These are phyloP conservation scores for Carex parvula DNA, from an alignment of 176 grass and related monocot genomes.

Conservation along the genomic window DNA sequence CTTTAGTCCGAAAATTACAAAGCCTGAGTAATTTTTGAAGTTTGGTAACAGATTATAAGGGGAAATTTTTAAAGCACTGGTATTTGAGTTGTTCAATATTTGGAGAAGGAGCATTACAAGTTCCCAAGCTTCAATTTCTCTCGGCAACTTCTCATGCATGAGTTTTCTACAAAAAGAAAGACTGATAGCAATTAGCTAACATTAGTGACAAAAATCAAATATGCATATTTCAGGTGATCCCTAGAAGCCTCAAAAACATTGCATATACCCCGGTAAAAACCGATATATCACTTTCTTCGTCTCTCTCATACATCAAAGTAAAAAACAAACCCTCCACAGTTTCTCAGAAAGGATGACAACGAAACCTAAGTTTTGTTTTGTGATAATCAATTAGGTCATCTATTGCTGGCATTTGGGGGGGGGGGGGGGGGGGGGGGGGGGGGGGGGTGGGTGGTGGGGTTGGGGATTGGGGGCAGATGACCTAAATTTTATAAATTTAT, in stretches of 20 bases:
- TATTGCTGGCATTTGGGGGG: too few species aligned
- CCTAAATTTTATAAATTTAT: background rate
- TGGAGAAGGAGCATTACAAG: slow-evolving; percentile 47
- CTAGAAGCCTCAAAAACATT: background rate
- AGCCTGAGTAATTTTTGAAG: background rate
- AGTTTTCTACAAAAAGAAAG: slow-evolving; percentile 55
- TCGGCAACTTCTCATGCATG: slow-evolving; percentile 34
- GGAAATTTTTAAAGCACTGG: background rate
- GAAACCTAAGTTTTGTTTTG: too few species aligned
- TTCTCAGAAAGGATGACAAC: too few species aligned
- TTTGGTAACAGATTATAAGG: background rate
- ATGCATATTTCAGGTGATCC: slow-evolving; percentile 11
- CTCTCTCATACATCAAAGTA: background rate
- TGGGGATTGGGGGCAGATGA: background rate
- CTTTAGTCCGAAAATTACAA: background rate
- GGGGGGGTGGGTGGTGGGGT: too few species aligned
- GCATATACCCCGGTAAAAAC: background rate
- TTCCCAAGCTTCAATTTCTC: slow-evolving; percentile 64
- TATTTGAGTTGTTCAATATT: background rate
- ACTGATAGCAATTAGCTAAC: background rate
- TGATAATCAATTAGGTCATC: too few species aligned
- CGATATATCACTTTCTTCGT: background rate
- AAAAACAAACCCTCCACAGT: background rate
- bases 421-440: background rate
- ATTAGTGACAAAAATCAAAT: background rate